Evolutionary conservation across 257 asterid species (phyloP).

Genomic region (Penstemon eatonii): DNA sequence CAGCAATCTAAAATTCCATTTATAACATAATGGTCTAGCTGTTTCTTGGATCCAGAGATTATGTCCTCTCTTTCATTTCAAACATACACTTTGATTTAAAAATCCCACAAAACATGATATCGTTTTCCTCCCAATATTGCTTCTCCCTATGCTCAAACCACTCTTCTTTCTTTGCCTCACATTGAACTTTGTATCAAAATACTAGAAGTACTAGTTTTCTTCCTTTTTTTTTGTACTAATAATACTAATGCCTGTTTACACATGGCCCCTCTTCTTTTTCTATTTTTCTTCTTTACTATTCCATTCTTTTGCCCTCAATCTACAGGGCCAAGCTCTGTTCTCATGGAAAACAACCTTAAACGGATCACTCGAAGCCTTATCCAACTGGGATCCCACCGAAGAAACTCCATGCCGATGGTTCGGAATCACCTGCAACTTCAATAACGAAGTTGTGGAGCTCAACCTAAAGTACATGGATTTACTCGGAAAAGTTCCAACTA

Average conservation of each 20-base stretch:
- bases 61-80: conserved; percentile 11
- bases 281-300: conserved; percentile 17
- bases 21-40: conserved; percentile 24
- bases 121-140: conserved; percentile 24
- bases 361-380: conserved; percentile 41
- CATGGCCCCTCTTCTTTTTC: conserved; percentile 18
- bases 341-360: conserved; percentile 47
- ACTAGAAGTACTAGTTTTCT: neutral
- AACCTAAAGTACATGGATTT: conserved; percentile 50
- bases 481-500: conserved; percentile 38
- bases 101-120: conserved; percentile 29
- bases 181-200: conserved; percentile 20
- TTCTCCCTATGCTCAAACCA: conserved; percentile 16
- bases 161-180: conserved; percentile 17
- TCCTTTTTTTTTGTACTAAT: neutral
- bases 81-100: conserved; percentile 2
- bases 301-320: conserved; percentile 36
- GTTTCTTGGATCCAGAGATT: conserved; percentile 35
- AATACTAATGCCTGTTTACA: conserved; percentile 9
- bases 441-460: conserved; percentile 42
- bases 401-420: conserved; percentile 29
- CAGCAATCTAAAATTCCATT: conserved; percentile 23
- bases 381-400: conserved; percentile 44
- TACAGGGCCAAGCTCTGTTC: conserved; percentile 48
- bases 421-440: conserved; percentile 42